A percentile compares a stretch with the other conserved stretches of the same genome.
These are phyloP conservation scores for Helenozyma rhizophorensis DNA, from an alignment of 805 yeast species.

Conservation along the genomic window DNA sequence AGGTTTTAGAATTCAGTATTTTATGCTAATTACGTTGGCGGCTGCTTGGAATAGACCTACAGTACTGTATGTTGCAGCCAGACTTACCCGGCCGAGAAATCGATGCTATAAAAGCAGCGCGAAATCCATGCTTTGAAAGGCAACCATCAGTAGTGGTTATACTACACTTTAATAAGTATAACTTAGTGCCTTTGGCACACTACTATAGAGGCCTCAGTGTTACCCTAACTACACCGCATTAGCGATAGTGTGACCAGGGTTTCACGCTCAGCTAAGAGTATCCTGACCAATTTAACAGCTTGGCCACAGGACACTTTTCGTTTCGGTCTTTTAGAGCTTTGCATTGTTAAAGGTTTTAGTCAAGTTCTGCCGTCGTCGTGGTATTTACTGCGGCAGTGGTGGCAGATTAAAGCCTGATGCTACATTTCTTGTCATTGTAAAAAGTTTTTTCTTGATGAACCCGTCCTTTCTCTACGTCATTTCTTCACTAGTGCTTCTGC, in stretches of 20 bases:
- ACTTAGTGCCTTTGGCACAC: conserved; percentile 39
- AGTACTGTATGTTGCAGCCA: too few species aligned
- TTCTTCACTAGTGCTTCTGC: too few species aligned
- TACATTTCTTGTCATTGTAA: too few species aligned
- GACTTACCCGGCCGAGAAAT: conserved; percentile 14
- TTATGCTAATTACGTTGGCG: too few species aligned
- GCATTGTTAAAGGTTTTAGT: conserved; percentile 31
- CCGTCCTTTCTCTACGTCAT: too few species aligned
- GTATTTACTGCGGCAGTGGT: conserved; percentile 4
- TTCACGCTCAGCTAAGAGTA: conserved; percentile 59
- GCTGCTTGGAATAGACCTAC: too few species aligned
- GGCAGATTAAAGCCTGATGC: conserved; percentile 50
- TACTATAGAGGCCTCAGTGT: conserved; percentile 39
- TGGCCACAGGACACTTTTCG: conserved; percentile 70
- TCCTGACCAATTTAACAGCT: conserved; percentile 71
- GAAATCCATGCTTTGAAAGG: conserved; percentile 6
- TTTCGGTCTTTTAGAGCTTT: conserved; percentile 68
- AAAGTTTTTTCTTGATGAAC: too few species aligned
- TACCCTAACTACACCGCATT: conserved; percentile 37
- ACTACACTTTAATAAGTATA: conserved; percentile 61
- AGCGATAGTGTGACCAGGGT: conserved; percentile 41
- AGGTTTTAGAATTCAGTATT: too few species aligned
- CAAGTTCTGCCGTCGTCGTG: conserved; percentile 26
- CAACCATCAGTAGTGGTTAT: conserved; percentile 78
- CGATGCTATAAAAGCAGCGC: conserved; percentile 10